These are phyloP conservation scores for Dipodascus geniculatus DNA, from an alignment of 805 yeast species.

Conservation along the genomic window DNA sequence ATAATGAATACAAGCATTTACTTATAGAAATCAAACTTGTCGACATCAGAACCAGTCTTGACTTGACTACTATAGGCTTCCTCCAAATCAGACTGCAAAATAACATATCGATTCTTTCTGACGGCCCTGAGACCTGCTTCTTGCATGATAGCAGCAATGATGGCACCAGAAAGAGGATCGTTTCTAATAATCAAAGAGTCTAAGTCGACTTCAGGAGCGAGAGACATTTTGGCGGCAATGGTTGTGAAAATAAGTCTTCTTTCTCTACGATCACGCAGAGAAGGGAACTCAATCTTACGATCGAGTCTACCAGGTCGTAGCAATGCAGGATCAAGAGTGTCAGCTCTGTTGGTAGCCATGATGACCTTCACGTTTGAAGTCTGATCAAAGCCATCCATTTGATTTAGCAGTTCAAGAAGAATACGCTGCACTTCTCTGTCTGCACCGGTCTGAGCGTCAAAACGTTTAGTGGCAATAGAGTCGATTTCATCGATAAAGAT, in stretches of 20 bases:
- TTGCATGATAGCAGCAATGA: constrained; percentile 98
- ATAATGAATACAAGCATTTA: constrained; percentile 21
- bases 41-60: constrained; percentile 88
- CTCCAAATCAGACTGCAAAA: constrained; percentile 89
- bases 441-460: constrained; percentile 99
- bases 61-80: constrained; percentile 97
- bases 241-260: constrained; percentile 94
- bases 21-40: constrained; percentile 95
- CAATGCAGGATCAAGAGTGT: constrained; percentile 95
- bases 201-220: constrained; percentile 95
- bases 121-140: constrained; percentile 99
- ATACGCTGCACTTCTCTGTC: constrained; percentile 99
- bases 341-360: constrained; percentile 99
- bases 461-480: constrained; percentile 97
- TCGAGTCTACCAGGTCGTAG: constrained; percentile 98
- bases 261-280: constrained; percentile 92
- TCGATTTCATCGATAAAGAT: constrained; percentile 98
- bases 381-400: constrained; percentile 99
- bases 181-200: constrained; percentile 91
- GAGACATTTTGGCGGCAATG: constrained; percentile 92
- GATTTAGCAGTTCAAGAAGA: constrained; percentile 86
- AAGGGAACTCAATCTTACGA: constrained; percentile 95
- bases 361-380: constrained; percentile 90
- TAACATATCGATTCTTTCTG: constrained; percentile 94
- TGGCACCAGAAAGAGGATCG: constrained; percentile 91